Percentiles rank a stretch among this genome's conserved stretches.
Conservation (phyloP, 2,329 filamentous ascomycete genomes). For the Dothideomycetidae sp. region DNA sequence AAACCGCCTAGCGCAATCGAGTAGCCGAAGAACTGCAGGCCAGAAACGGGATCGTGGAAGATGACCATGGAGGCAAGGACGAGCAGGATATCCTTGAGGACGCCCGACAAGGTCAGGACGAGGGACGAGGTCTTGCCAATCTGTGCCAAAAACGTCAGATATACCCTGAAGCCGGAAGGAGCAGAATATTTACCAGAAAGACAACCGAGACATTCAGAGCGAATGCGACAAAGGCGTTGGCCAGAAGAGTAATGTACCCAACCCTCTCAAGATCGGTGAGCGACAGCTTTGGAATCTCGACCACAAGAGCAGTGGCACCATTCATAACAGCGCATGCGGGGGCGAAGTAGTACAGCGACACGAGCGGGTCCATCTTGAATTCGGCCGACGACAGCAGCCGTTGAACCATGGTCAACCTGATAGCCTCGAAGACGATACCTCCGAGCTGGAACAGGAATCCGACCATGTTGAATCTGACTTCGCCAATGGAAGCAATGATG, state of each 20-base stretch:
- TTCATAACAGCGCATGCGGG: constrained; percentile 76
- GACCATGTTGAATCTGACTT: constrained; percentile 79
- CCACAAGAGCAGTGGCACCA: constrained; percentile 54
- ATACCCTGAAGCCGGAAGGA: neutral
- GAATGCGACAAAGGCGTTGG: constrained; percentile 68
- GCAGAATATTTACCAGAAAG: constrained; percentile 53
- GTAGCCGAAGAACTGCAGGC: constrained; percentile 72
- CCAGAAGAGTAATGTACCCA: constrained; percentile 55
- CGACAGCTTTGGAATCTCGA: constrained; percentile 56
- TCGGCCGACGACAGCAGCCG: constrained; percentile 66
- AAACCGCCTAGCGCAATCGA: constrained; percentile 64
- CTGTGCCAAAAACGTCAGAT: constrained; percentile 29
- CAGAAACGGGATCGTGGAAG: constrained; percentile 61
- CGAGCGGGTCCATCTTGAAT: constrained; percentile 84
- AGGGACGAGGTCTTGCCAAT: constrained; percentile 81
- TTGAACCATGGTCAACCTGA: constrained; percentile 73
- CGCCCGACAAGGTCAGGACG: constrained; percentile 73
- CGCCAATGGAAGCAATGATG: constrained; percentile 83
- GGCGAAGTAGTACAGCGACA: constrained; percentile 82
- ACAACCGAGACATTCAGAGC: constrained; percentile 74
- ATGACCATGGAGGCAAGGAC: constrained; percentile 68
- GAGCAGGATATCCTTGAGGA: constrained; percentile 77
- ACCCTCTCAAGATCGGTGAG: constrained; percentile 60
- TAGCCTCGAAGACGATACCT: constrained; percentile 68
- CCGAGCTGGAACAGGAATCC: constrained; percentile 68